These are phyloP conservation scores for Pseudomicrostroma phylloplanum DNA, from an alignment of 1,284 basidiomycete species.

Conservation along the genomic window DNA sequence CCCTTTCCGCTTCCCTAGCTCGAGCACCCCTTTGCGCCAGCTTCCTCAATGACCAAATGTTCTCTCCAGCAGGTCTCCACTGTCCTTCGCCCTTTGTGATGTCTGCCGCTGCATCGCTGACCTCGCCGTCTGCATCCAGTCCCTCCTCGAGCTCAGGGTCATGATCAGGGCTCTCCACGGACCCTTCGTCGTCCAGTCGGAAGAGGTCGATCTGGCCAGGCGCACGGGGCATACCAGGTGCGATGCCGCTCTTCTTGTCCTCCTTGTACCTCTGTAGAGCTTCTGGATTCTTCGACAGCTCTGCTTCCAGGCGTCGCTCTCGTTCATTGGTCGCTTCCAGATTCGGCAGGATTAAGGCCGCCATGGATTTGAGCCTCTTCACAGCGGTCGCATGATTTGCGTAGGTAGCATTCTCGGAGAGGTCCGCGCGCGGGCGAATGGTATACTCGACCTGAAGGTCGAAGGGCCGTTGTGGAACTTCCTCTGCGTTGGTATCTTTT, in stretches of 20 bases:
- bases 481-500: slow-evolving; percentile 27
- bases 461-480: slow-evolving; percentile 15
- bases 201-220: slow-evolving; percentile 29
- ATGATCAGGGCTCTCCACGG: too few relatives aligned
- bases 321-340: slow-evolving; percentile 40
- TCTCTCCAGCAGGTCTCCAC: too few relatives aligned
- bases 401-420: slow-evolving; percentile 23
- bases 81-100: neutral
- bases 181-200: too few relatives aligned
- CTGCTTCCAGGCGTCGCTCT: slow-evolving; percentile 26
- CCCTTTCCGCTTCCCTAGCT: too few relatives aligned
- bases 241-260: slow-evolving; percentile 31
- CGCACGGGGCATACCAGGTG: slow-evolving; percentile 41
- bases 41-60: too few relatives aligned
- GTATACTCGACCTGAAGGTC: slow-evolving; percentile 40
- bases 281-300: slow-evolving; percentile 26
- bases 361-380: slow-evolving; percentile 22
- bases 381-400: slow-evolving; percentile 28
- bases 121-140: neutral
- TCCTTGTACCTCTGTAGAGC: slow-evolving; percentile 36
- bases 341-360: slow-evolving; percentile 39
- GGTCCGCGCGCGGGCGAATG: slow-evolving; percentile 31
- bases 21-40: too few relatives aligned
- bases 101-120: slow-evolving; percentile 9
- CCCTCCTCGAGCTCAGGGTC: slow-evolving; percentile 1